Evolutionary conservation across 805 yeast genomes (phyloP), one percentile per base, ranked within the genome.

Genomic region (Metschnikowia bowlesiae): DNA sequence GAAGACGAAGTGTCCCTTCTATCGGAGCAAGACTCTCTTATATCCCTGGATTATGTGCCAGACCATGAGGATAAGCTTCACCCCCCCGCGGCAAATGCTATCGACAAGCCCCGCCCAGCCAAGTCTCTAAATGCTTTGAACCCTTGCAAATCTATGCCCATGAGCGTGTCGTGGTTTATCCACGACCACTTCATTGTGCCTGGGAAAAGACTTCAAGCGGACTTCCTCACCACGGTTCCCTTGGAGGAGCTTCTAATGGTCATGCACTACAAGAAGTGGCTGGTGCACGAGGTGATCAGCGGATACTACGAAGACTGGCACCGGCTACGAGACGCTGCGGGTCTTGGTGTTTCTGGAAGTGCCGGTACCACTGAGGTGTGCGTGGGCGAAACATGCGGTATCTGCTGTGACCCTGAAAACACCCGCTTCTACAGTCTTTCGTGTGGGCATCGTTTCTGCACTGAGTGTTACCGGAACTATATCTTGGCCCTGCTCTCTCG

Each of bases 401-500:
- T 91, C n/a, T 91, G 97, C 66, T 87, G 89, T 63, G 85, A 84
- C 22, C 78, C 77, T 0, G 61, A 62, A 0, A 53, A 53, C 1
- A 48, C 69, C 32, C 47, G 52, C 8, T 66, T 70, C 2, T 87
- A 82, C 58, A 66, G 76, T 2, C 64, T 89, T 14, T 74, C 74
- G 13, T 94, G 98, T 65, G 76, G 75, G 8, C 97, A 92, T 65
- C 72, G 70, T 46, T 86, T 73, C 57, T 94, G 99, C 63, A 57
- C 71, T 1, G 70, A 68, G 10, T 92, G 99, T 65, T 91, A 85
- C 63, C 61, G 69, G 13, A 74, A 73, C 33, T 91, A 89, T 62
- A 68, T 86, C 16, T 60, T 68, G 6, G 79, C 75, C 44, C 73
- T 75, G 49, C 55, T 72, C 50, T 44, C 61, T 47, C 65, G 64